Evolutionary conservation across 2,329 filamentous ascomycete genomes (phyloP), one percentile per base, ranked within the genome.

Genomic region (Hymenoscyphus occultus): DNA sequence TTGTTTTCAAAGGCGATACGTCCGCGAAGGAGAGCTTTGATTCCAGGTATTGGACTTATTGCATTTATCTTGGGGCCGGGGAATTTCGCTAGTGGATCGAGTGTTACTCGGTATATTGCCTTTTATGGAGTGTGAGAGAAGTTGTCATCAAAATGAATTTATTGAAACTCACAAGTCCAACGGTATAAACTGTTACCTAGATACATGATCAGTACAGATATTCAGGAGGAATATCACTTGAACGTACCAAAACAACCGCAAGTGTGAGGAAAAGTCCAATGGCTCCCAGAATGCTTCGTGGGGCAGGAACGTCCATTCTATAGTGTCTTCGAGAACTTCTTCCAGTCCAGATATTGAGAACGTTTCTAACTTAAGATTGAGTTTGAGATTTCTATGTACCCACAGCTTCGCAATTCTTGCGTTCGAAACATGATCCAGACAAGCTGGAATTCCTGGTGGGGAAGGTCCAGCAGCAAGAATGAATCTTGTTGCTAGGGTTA

Each of bases 41-140:
- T 67, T 10, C 66, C 64, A 13, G 66, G 64, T n/a, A 68, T 62
- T 10, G 63, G 63, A 54, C 60, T 66, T 19, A 68, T 62, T 35
- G 69, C 70, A 56, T 70, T 65, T 12, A 63, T 32, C 32, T 68
- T 71, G 31, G 76, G 76, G 1, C 76, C 76, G 0, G 74, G 74
- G 61, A 74, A 77, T 56, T 74, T 74, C 19, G 73, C 71, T 3
- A 74, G 64, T 1, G 74, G 76, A 56, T 78, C 75, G 39, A 73
- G 66, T 12, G 64, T 64, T 13, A 67, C 51, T 32, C 66, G 57
- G 40, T 71, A 70, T 14, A 69, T 59, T 40, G 59, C 42, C 59
- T 61, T 48, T 51, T 19, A 28, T 10, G 7, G 3, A 51, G 12
- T 28, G 22, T 51, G 19, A 51, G 45, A 10, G 22, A 1, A 1